phyloP scores from a whole-genome alignment of 441 rosid species.

The Metrosideros polymorpha region DNA sequence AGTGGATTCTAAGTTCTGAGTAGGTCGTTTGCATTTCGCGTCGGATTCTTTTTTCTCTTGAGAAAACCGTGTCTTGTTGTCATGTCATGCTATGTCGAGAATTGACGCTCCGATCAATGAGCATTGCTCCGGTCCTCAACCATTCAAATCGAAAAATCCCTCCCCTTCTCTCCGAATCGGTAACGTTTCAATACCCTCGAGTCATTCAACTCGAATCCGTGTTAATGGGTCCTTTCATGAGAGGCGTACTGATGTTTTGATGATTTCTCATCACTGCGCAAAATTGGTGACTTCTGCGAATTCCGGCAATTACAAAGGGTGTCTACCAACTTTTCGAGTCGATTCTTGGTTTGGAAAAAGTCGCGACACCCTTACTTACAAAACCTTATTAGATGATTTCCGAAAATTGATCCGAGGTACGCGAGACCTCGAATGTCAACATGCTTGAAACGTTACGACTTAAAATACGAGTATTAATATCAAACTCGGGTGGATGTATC shows the following conservation, averaged over 20 bases:
- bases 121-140: not conserved
- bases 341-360: not conserved
- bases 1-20: not conserved
- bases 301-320: not conserved
- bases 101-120: not conserved
- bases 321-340: not conserved
- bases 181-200: not conserved
- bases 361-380: not conserved
- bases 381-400: not conserved
- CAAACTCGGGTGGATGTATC: not conserved
- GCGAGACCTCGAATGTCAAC: not conserved
- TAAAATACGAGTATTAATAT: not conserved
- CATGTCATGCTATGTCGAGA: not conserved
- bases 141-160: not conserved
- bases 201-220: not conserved
- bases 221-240: not conserved
- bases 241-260: not conserved
- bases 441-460: not conserved
- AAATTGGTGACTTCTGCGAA: not conserved
- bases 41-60: not conserved
- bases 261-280: not conserved
- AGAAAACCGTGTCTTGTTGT: not conserved
- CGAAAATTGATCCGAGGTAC: not conserved
- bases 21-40: not conserved
- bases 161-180: not conserved